A percentile compares a stretch with the other conserved stretches of the same genome.
phyloP scores from a whole-genome alignment of 2,329 filamentous ascomycete species.

The Talaromyces sp. region DNA sequence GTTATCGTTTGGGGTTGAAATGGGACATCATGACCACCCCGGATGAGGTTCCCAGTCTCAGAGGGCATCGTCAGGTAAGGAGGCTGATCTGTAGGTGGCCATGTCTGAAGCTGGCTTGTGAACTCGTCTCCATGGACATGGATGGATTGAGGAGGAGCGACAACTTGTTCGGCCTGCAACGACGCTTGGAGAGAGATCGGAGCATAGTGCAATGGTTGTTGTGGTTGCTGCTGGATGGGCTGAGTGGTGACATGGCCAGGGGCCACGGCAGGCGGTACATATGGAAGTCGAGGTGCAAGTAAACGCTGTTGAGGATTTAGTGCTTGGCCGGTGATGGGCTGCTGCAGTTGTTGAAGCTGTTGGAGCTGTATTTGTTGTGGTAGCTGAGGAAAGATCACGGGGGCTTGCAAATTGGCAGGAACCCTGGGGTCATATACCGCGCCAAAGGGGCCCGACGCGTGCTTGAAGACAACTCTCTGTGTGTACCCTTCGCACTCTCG shows the following conservation, averaged over 20 bases:
- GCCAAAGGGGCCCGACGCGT: constrained; percentile 33
- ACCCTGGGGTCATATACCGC: constrained; percentile 16
- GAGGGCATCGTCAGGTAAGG: neutral
- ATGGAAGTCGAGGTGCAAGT: constrained; percentile 29
- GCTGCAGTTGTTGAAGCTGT: constrained; percentile 9
- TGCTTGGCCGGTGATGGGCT: constrained; percentile 24
- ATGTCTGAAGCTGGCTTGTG: neutral
- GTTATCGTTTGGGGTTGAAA: neutral
- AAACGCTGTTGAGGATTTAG: constrained; percentile 30
- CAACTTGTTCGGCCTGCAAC: neutral
- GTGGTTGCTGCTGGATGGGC: neutral
- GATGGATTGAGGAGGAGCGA: neutral
- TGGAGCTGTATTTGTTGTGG: neutral
- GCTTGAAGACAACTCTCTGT: constrained; percentile 39
- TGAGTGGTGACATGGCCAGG: neutral
- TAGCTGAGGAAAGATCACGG: constrained; percentile 15
- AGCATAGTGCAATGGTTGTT: neutral
- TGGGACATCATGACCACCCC: neutral
- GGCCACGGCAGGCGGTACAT: constrained; percentile 3
- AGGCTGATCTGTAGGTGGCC: constrained; percentile 10
- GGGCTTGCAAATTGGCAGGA: constrained; percentile 1
- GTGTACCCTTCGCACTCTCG: constrained; percentile 42
- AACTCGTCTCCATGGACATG: neutral
- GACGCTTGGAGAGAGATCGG: neutral
- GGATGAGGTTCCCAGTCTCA: neutral